phyloP scores from a whole-genome alignment of 768 basidiomycete genomes.

The Psilocybe azurescens region DNA sequence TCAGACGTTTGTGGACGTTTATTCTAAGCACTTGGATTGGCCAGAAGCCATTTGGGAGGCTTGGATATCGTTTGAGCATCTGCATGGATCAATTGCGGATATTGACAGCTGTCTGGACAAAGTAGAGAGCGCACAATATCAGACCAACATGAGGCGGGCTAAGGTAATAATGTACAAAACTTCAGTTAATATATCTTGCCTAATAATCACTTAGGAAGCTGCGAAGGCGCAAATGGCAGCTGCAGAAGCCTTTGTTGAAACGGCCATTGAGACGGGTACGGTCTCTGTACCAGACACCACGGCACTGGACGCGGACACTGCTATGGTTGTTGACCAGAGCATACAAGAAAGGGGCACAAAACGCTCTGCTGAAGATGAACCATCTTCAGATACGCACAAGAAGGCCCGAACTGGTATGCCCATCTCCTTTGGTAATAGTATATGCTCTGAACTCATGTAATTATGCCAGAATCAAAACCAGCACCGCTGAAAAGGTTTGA shows the following conservation, averaged over 20 bases:
- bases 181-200: neutral
- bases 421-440: neutral
- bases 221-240: constrained; percentile 58
- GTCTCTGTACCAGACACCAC: neutral
- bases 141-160: constrained; percentile 64
- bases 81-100: constrained; percentile 74
- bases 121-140: constrained; percentile 66
- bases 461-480: constrained; percentile 47
- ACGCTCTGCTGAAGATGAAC: constrained; percentile 65
- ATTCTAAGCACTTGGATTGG: constrained; percentile 85
- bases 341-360: constrained; percentile 52
- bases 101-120: constrained; percentile 67
- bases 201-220: constrained; percentile 50
- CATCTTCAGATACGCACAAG: constrained; percentile 48
- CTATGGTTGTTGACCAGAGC: constrained; percentile 35
- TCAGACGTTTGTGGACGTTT: constrained; percentile 66
- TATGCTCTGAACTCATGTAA: neutral
- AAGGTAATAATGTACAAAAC: constrained; percentile 49
- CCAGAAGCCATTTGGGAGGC: constrained; percentile 94
- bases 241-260: constrained; percentile 42
- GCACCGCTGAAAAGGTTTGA: constrained; percentile 64
- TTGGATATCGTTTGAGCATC: constrained; percentile 87
- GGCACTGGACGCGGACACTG: neutral
- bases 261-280: constrained; percentile 34
- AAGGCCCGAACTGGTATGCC: constrained; percentile 64